These are phyloP conservation scores for Hyphopichia wangnamkhiaoensis DNA, from an alignment of 1,139 yeast genomes.

Conservation along the genomic window DNA sequence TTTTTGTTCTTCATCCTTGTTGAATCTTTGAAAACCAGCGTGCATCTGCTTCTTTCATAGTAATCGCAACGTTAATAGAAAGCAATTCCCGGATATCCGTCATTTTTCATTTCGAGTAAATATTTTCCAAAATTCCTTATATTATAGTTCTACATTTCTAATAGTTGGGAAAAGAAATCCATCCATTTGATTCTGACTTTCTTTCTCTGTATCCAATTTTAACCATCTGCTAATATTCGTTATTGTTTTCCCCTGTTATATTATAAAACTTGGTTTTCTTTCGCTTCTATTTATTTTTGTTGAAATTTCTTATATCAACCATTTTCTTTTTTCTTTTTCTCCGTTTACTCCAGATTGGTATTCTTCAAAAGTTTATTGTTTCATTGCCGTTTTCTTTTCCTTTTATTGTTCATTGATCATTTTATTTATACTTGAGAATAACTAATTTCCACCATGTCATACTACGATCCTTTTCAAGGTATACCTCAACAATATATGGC, in stretches of 20 bases:
- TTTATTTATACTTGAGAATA: no score
- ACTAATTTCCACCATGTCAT: slow-evolving; percentile 32
- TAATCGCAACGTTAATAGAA: no score
- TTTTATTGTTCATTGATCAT: neutral
- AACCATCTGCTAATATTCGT: no score
- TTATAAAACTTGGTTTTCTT: neutral
- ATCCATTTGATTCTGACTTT: neutral
- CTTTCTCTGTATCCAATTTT: neutral
- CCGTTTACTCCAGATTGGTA: no score
- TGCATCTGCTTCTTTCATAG: no score
- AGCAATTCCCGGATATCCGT: neutral
- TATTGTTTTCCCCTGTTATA: neutral
- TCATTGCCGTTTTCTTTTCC: neutral
- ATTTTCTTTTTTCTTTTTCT: neutral
- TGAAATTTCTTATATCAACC: neutral
- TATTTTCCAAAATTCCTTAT: slow-evolving; percentile 2
- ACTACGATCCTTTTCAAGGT: slow-evolving; percentile 47
- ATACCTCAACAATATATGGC: slow-evolving; percentile 38
- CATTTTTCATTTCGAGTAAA: slow-evolving; percentile 7
- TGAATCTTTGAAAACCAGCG: no score
- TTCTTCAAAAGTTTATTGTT: no score
- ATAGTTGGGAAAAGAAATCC: slow-evolving; percentile 1
- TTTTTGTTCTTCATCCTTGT: no score
- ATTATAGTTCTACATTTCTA: slow-evolving; percentile 2
- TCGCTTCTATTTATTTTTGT: neutral